Conservation (phyloP, 345 rosid species). For the Eucalyptus regnans region DNA sequence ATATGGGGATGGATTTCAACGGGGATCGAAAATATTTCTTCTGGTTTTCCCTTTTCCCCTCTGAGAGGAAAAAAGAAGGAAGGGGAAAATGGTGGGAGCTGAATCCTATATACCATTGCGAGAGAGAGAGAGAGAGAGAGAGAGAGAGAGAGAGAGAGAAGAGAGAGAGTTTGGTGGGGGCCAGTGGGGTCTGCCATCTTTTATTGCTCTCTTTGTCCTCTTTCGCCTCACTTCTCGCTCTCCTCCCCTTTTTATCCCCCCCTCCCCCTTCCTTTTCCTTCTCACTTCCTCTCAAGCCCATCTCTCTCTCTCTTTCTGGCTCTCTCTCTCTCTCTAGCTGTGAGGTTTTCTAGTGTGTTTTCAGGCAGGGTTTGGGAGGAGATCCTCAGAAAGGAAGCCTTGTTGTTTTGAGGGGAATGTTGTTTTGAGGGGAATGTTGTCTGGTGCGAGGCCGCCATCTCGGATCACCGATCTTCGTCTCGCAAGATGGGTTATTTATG, state of each 20-base stretch:
- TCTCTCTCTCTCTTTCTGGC: background rate
- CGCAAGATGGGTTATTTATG: background rate
- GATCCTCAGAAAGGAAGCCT: background rate
- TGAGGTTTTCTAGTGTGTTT: background rate
- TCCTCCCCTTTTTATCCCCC: background rate
- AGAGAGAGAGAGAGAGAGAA: background rate
- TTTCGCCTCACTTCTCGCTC: conserved; percentile 2
- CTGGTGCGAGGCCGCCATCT: conserved; percentile 81
- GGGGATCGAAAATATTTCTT: background rate
- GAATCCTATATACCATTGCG: background rate
- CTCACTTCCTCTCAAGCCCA: background rate
- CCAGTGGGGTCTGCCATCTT: conserved; percentile 7
- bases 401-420: conserved; percentile 57
- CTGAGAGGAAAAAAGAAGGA: background rate
- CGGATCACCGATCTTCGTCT: background rate
- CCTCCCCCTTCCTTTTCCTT: background rate
- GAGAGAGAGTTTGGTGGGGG: conserved; percentile 6
- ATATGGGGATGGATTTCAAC: background rate
- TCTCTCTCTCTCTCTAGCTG: background rate
- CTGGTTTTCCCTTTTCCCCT: background rate
- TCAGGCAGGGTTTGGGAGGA: background rate
- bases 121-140: background rate
- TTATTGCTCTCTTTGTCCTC: conserved; percentile 37
- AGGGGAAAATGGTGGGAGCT: background rate
- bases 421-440: conserved; percentile 89